Conservation (phyloP, 2,329 filamentous ascomycete species). For the Lasiodiplodia gonubiensis region DNA sequence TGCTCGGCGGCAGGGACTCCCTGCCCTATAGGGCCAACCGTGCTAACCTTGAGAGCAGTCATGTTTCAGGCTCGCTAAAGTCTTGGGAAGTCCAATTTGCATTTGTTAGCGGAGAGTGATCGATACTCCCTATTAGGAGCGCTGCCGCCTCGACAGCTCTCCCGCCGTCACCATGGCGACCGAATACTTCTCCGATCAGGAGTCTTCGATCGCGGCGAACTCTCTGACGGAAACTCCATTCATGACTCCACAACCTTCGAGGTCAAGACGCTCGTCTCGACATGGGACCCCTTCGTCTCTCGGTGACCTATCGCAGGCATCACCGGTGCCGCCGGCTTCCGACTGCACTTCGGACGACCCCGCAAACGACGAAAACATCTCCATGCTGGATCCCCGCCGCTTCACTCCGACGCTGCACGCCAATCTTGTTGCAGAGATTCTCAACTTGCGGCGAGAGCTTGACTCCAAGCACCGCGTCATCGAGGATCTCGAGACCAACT, state of each 20-base stretch:
- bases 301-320: constrained; percentile 64
- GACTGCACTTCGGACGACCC: constrained; percentile 58
- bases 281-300: constrained; percentile 53
- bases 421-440: constrained; percentile 91
- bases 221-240: constrained; percentile 73
- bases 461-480: constrained; percentile 89
- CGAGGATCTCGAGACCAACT: constrained; percentile 76
- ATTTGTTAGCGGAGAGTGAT: background rate
- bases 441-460: constrained; percentile 83
- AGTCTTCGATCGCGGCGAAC: constrained; percentile 49
- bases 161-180: constrained; percentile 39
- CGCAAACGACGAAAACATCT: constrained; percentile 70
- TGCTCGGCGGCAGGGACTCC: constrained; percentile 17
- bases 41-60: constrained; percentile 28
- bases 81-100: constrained; percentile 16
- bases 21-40: constrained; percentile 15
- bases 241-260: constrained; percentile 61
- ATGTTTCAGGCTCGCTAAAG: constrained; percentile 26
- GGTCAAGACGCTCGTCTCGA: constrained; percentile 69
- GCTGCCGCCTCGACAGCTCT: constrained; percentile 1
- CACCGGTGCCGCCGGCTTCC: constrained; percentile 62
- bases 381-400: constrained; percentile 82
- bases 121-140: constrained; percentile 20
- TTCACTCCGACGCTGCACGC: constrained; percentile 96
- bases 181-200: constrained; percentile 56